Base-by-base conservation (phyloP, 2,329 filamentous ascomycete species). In the Pyrenophora seminiperda region DNA sequence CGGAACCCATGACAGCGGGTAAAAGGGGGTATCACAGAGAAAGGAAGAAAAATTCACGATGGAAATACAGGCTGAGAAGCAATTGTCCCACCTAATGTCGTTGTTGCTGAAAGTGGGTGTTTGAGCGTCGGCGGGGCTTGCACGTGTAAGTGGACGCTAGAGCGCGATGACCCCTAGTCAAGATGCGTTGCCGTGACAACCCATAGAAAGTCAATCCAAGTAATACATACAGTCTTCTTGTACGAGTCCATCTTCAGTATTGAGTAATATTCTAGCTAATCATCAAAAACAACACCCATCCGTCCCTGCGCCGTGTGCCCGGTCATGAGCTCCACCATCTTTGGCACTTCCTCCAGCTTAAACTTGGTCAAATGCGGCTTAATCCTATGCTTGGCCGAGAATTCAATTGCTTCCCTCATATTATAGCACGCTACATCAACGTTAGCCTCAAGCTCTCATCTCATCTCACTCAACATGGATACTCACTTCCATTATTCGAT, bases 371-470 rank as follows among this genome's bases (percentile, higher is more conserved):
- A 41, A 42, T 68, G 66, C 15, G 66, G 62, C 52, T 62, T 63
- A 14, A 71, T 69, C 33, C 63, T 59, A 22, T 71, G 65, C 41
- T 72, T 69, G 7, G 68, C 62, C 24, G 59, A 64, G 42, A 72
- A 71, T 46, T 71, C 66, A 36, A 72, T 68, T 5, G 63, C 66
- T 31, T 62, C 53, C 19, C 59, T 58, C 67, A 72, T 69, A 30
- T 72, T 72, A 47, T 71, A 67, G 41, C 68, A 36, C 66, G 72
- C 41, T 77, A 75, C 19, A 63, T 69, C 73, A 56, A 22, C 77
- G 59, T 54, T 67, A 78, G n/a, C 76, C 77, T 31, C 31, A 6
- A 6, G 17, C 15, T 11, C 14, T 13, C 4, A 1, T 15, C 2
- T 7, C 3, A 3, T n/a, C 4, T n/a, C 24, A 11, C 11, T 4